phyloP scores from a whole-genome alignment of 176 grass and related monocot genomes.

The maize (Zea mays) region Zm-B73-REFERENCE-NAM-5.0 NC_050105.1:151226501-151227000 shows the following conservation, averaged over 20 bases:
- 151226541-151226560: background rate
- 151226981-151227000: conserved; percentile 64
- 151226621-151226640: background rate
- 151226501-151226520: background rate
- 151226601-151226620: conserved; percentile 8
- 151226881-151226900: background rate
- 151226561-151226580: background rate
- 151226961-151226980: conserved; percentile 50
- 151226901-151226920: background rate
- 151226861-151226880: background rate
- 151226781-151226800: conserved; percentile 47
- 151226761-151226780: conserved; percentile 58
- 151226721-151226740: background rate
- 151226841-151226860: background rate
- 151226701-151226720: background rate
- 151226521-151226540: background rate
- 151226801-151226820: background rate
- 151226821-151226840: background rate
- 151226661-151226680: background rate
- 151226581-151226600: background rate
- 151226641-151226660: conserved; percentile 2
- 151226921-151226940: conserved; percentile 42
- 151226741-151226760: conserved; percentile 57
- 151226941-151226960: conserved; percentile 70
- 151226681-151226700: background rate